Base-by-base conservation (phyloP, 768 basidiomycete species). In the Russula brevipes region DNA sequence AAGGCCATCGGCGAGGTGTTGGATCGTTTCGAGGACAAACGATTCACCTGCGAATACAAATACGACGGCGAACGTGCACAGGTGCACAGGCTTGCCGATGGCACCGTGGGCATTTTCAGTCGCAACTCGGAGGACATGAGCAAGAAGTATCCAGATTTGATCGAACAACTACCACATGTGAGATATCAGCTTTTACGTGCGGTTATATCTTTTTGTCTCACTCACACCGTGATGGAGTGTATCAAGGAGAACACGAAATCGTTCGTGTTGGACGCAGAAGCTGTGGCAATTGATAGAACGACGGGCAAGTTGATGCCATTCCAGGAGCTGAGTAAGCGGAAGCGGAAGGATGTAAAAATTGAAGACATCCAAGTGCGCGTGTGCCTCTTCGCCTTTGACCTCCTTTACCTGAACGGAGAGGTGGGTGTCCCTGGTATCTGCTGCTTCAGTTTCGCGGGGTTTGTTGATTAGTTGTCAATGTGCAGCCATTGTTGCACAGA, bases 91-190 rank as follows among this genome's bases (percentile, higher is more conserved):
- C 76, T 94, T 52, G 84, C 85, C 47, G 82, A 93, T 70, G 96
- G 94, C 1, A 82, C 80, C 4, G 86, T 99, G 19, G 82, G 83
- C n/a, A 87, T 99, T 47, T 99, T 98, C 76, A 95, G 93, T 73
- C 80, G 97, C 60, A 99, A 99, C 74, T 97, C 94, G 31, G 97
- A 99, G 74, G 94, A 99, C 69, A 99, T 98, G 97, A 94, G 89
- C 73, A 93, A 93, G 73, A 99, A 99, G 72, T 99, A 98, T 76
- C 97, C 97, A 0, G 97, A 99, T 78, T 80, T 99, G n/a, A 85
- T 97, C 11, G 91, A 93, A 64, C 94, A 98, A 72, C 79, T 98
- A 19, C 93, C 95, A 5, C 83, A 82, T 54, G 96, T 94, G 63
- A 52, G 78, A 70, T 9, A 42, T 56, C 44, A 17, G 41, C 41